Base-by-base conservation (phyloP, 1,139 yeast species). In the Yamadazyma spencermartinsiae region DNA sequence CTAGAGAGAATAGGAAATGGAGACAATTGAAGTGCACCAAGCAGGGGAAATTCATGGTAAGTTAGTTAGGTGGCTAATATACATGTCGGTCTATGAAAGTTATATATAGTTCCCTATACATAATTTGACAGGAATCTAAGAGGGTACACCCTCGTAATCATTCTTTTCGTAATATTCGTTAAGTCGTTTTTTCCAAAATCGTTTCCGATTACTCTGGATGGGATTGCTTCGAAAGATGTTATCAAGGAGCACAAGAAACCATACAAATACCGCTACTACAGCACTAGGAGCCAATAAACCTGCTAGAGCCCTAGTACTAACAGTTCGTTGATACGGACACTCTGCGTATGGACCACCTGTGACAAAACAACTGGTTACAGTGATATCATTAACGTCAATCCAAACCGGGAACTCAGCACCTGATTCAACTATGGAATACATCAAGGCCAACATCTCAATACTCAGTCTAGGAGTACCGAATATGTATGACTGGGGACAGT, bases 331-430 rank as follows among this genome's bases (percentile, higher is more conserved):
- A 55, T 89, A 90, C 0, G 96, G 96, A 57, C 98, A 90, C 24
- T 65, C 60, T 0, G 94, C 83, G 44, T 77, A 73, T 0, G 90
- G 80, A 0, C 96, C 96, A 2, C 95, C 97, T 1, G 80, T 63
- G 2, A 89, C 90, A 89, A 94, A 90, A 56, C 98, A 90, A 39
- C 80, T 75, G 13, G 74, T 61, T 4, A 81, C 80, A 0, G 88
- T 76, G 13, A 92, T 72, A 21, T 92, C 88, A 56, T 92, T 92
- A 46, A 89, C 51, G 58, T 89, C 92, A 3, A 89, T 76, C 98
- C 98, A 92, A 0, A 83, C 68, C 0, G 76, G 73, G 16, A 48
- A 59, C 5, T 45, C 51, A 1, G 49, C 45, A 4, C 52, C 49
- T 6, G 45, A 39, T 26, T 46, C 26, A 11, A 38, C 56, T 20